Conservation (phyloP, 2,329 filamentous ascomycete genomes). For the Tolypocladium cylindrosporum region DNA sequence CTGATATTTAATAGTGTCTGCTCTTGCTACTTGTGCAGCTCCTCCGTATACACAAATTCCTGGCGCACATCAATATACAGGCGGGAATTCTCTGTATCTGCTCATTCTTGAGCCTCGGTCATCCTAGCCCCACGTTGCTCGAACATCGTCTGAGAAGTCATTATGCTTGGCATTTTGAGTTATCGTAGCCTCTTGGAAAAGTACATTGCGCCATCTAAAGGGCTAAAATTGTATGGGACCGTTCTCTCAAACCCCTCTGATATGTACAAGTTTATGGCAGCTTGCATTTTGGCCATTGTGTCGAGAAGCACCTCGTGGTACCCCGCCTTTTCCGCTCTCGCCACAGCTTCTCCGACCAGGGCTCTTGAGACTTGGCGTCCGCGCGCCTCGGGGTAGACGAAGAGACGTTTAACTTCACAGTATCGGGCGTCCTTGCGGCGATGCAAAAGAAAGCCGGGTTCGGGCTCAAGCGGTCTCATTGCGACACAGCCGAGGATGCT, state of each 20-base stretch:
- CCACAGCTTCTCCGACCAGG: conserved; percentile 10
- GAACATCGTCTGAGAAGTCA: not conserved
- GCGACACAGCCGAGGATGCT: conserved; percentile 15
- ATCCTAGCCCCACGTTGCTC: too few relatives aligned
- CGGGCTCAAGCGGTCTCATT: conserved; percentile 10
- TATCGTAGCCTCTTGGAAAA: conserved; percentile 5
- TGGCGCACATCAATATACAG: too few relatives aligned
- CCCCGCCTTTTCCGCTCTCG: conserved; percentile 4
- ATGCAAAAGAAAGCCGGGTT: conserved; percentile 3
- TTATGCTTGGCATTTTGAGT: not conserved
- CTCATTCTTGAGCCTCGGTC: too few relatives aligned
- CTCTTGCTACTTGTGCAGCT: too few relatives aligned
- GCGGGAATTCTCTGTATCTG: too few relatives aligned
- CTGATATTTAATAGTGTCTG: too few relatives aligned
- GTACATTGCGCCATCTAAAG: conserved; percentile 10
- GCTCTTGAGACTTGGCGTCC: conserved; percentile 12
- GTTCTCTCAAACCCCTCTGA: conserved; percentile 12
- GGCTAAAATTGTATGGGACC: conserved; percentile 12
- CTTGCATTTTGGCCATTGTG: conserved; percentile 12
- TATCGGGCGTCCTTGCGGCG: conserved; percentile 1
- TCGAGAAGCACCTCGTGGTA: conserved; percentile 16
- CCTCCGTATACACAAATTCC: too few relatives aligned
- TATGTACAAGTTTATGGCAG: conserved; percentile 13
- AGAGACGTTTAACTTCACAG: conserved; percentile 17
- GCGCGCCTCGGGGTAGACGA: conserved; percentile 15